Conservation (phyloP, 495 filamentous ascomycete species). For the Peziza echinospora region DNA sequence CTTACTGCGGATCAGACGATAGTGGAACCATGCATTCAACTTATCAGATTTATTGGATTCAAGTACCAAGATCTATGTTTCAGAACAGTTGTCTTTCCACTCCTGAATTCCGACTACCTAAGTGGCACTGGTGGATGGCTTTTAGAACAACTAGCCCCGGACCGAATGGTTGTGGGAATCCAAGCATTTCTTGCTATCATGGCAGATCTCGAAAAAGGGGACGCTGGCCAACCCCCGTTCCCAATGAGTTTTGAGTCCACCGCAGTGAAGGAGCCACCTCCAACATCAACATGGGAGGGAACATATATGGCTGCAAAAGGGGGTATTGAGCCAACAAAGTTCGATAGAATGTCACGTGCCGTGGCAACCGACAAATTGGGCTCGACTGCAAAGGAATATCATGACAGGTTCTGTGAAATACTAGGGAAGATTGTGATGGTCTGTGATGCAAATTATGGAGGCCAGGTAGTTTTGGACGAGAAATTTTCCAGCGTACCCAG, state of each 20-base stretch:
- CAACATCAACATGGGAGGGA: conserved; percentile 32
- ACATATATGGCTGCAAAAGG: conserved; percentile 20
- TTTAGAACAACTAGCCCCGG: conserved; percentile 84
- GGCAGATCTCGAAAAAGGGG: conserved; percentile 75
- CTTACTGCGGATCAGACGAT: conserved; percentile 59
- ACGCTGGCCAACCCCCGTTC: conserved; percentile 60
- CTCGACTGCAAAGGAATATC: conserved; percentile 60
- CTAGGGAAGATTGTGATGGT: conserved; percentile 86
- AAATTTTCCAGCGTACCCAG: conserved; percentile 80
- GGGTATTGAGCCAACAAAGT: conserved; percentile 16
- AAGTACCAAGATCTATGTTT: conserved; percentile 88
- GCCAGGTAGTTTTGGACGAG: conserved; percentile 84
- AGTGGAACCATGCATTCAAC: conserved; percentile 72
- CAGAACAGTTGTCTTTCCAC: conserved; percentile 70
- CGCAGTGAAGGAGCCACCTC: conserved; percentile 10
- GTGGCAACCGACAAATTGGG: conserved; percentile 50
- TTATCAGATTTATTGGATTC: conserved; percentile 87
- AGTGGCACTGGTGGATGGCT: conserved; percentile 54
- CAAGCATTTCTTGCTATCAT: conserved; percentile 79
- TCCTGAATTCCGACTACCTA: conserved; percentile 83
- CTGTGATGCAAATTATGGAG: conserved; percentile 90
- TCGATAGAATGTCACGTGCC: conserved; percentile 45
- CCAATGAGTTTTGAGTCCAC: conserved; percentile 35
- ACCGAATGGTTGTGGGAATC: conserved; percentile 91
- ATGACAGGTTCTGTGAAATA: conserved; percentile 78